phyloP scores from a whole-genome alignment of 2,329 filamentous ascomycete species.

The Ophiostoma sp. region DNA sequence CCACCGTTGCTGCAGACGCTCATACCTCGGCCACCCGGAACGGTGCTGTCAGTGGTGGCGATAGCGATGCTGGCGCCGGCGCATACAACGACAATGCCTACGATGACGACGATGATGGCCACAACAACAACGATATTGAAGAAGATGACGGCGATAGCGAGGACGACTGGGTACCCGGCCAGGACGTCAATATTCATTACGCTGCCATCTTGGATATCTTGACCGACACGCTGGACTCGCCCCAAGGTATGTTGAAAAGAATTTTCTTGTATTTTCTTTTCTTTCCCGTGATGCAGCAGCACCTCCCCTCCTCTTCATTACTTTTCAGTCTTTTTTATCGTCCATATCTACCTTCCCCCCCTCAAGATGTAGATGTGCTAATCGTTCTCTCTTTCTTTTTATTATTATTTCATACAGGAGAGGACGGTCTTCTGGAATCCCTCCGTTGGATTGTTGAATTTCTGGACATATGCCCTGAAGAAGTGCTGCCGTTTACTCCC shows the following conservation, averaged over 20 bases:
- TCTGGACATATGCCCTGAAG: conserved; percentile 94
- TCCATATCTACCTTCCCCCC: conserved; percentile 13
- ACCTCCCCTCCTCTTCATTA: too few species aligned
- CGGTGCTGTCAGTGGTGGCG: conserved; percentile 66
- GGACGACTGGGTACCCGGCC: conserved; percentile 95
- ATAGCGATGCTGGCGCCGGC: conserved; percentile 94
- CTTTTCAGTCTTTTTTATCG: background rate
- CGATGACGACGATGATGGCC: conserved; percentile 59
- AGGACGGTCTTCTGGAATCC: conserved; percentile 87
- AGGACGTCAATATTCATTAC: conserved; percentile 94
- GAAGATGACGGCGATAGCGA: conserved; percentile 66
- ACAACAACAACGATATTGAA: conserved; percentile 58
- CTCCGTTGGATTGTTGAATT: conserved; percentile 95
- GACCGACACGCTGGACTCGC: conserved; percentile 82
- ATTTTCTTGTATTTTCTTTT: too few species aligned
- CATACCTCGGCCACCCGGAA: conserved; percentile 42
- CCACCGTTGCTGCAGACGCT: conserved; percentile 41
- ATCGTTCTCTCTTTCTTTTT: background rate
- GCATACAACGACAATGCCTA: conserved; percentile 60
- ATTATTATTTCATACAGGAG: conserved; percentile 43
- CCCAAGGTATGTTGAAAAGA: conserved; percentile 57
- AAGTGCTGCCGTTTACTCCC: conserved; percentile 92
- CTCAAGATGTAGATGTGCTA: background rate
- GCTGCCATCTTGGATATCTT: conserved; percentile 89
- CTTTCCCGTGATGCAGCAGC: too few species aligned